These are phyloP conservation scores for Aspergillus diversus DNA, from an alignment of 495 filamentous ascomycete species.

Conservation along the genomic window DNA sequence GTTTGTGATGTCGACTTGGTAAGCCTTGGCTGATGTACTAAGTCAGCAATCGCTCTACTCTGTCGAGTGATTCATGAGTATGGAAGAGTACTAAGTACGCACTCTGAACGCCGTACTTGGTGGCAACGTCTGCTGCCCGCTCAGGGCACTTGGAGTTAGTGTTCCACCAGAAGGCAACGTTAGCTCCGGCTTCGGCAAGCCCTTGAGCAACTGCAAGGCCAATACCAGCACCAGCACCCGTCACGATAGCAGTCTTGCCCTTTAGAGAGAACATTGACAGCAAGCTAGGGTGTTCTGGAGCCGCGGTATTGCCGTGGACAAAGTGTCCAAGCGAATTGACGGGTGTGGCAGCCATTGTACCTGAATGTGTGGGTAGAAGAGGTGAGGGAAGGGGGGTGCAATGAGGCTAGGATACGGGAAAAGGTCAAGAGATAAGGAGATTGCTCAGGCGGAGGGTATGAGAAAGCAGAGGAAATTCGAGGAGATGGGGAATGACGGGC, in stretches of 20 bases:
- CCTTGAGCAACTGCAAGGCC: conserved; percentile 77
- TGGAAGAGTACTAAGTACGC: background rate
- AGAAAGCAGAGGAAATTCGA: background rate
- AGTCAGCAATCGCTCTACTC: background rate
- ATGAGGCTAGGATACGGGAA: background rate
- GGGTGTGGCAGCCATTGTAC: conserved; percentile 40
- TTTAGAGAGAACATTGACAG: conserved; percentile 82
- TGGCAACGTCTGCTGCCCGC: conserved; percentile 72
- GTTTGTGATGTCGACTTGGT: conserved; percentile 68
- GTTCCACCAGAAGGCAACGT: conserved; percentile 88
- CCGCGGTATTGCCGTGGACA: conserved; percentile 59
- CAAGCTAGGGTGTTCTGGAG: conserved; percentile 65
- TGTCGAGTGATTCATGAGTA: background rate
- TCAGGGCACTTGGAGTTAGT: conserved; percentile 71
- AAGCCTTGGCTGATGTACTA: conserved; percentile 65
- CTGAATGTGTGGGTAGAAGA: background rate
- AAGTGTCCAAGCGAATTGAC: conserved; percentile 55
- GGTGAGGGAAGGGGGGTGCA: conserved; percentile 4
- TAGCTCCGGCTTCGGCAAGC: conserved; percentile 81
- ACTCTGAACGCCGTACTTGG: conserved; percentile 82
- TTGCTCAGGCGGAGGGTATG: background rate
- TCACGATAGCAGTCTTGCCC: conserved; percentile 81
- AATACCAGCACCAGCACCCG: conserved; percentile 82
- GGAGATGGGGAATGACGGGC: background rate
- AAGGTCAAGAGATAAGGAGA: conserved; percentile 9